These are phyloP conservation scores for Aspergillus sp. DNA, from an alignment of 2,329 filamentous ascomycete species.

Conservation along the genomic window DNA sequence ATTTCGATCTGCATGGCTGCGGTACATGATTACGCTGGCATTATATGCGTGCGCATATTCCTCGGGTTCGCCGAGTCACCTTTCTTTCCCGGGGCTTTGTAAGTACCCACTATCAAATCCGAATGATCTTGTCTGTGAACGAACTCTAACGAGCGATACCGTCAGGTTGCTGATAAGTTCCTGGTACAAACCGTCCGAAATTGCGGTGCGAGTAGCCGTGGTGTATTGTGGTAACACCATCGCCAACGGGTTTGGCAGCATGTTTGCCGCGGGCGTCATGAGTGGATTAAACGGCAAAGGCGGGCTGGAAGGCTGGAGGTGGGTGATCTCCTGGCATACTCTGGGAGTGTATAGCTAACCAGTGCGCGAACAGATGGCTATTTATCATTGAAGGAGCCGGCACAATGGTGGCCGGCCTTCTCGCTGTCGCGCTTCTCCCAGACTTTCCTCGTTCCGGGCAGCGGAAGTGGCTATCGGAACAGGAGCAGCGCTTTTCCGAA, in stretches of 20 bases:
- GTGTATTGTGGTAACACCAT: slow-evolving; percentile 48
- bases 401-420: slow-evolving; percentile 37
- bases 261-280: slow-evolving; percentile 34
- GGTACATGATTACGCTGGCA: slow-evolving; percentile 16
- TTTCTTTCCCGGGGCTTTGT: slow-evolving; percentile 52
- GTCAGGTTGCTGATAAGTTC: slow-evolving; percentile 28
- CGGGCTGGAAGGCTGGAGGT: slow-evolving; percentile 44
- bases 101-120: slow-evolving; percentile 18
- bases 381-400: slow-evolving; percentile 46
- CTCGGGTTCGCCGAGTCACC: slow-evolving; percentile 59
- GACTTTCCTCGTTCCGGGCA: slow-evolving; percentile 27
- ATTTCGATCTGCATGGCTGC: slow-evolving; percentile 44
- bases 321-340: not conserved
- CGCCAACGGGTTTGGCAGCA: slow-evolving; percentile 44
- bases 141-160: not conserved
- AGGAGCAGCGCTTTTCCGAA: slow-evolving; percentile 24
- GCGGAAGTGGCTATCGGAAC: slow-evolving; percentile 23
- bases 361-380: slow-evolving; percentile 21
- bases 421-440: slow-evolving; percentile 39
- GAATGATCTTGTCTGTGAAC: not conserved
- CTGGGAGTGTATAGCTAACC: not conserved
- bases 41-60: slow-evolving; percentile 31
- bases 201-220: slow-evolving; percentile 48
- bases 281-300: slow-evolving; percentile 40
- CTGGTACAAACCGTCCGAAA: slow-evolving; percentile 70